Base-by-base conservation (phyloP, 768 basidiomycete species). In the Udeniomyces megalosporus region DNA sequence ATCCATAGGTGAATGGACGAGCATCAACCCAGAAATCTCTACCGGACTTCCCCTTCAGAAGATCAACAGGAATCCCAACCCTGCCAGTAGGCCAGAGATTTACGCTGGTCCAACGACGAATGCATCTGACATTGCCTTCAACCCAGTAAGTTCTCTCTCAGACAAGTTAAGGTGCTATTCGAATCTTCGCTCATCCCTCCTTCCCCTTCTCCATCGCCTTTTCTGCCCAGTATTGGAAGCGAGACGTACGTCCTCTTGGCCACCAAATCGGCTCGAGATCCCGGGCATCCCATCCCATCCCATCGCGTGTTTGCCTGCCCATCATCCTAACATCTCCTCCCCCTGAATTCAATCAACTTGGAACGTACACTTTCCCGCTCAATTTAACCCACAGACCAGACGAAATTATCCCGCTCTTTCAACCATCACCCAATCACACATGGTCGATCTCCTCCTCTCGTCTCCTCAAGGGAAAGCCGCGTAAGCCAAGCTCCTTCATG, bases 401-500 rank as follows among this genome's bases (percentile, higher is more conserved):
- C 83, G 91, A 56, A 82, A 82, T 38, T 95, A 91, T 74, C 89
- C 91, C n/a, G 87, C 85, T 68, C 82, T 90, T 31, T 91, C 89
- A 2, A 82, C 88, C 22, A 78, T 96, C 62, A 87, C 88, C 4
- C 91, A 96, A 75, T 71, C 80, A 5, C 84, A 91, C 69, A 76
- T 95, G 28, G 84, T 91, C 0, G 76, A 80, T 28, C 75, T 96
- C 65, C 79, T 96, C 49, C 81, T 93, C 64, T 82, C 90, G 60
- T 86, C 89, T 62, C 84, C 87, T 6, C 76, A 77, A 49, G 71
- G 57, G 31, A 78, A 60, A 71, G 75, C 80, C 38, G 38, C 38
- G 38, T 42, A 17, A 42, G 38, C 17, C n/a, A n/a, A n/a, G n/a
- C n/a, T n/a, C n/a, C n/a, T n/a, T n/a, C n/a, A n/a, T n/a, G n/a